Percentiles rank a stretch among this genome's conserved stretches.
phyloP scores from a whole-genome alignment of 345 rosid genomes.

The Gossypium ekmanianum region DNA sequence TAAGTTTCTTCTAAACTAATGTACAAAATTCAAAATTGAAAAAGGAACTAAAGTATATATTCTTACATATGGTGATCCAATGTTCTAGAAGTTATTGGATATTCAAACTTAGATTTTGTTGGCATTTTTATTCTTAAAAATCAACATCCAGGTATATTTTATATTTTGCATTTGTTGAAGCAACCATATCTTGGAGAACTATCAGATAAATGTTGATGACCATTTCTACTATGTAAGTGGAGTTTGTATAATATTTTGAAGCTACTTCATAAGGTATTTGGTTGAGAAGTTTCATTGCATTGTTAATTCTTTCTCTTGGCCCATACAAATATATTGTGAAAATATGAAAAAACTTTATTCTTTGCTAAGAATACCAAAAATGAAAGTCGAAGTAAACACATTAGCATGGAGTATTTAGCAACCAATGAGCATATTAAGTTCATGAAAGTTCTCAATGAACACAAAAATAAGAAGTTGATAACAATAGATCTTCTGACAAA shows the following conservation, averaged over 20 bases:
- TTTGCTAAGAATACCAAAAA: not conserved
- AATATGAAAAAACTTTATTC: not conserved
- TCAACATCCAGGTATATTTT: not conserved
- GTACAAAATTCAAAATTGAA: not conserved
- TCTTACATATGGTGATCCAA: not conserved
- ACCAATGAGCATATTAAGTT: not conserved
- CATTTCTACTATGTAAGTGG: not conserved
- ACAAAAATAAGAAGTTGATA: not conserved
- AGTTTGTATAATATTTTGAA: not conserved
- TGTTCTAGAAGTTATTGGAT: not conserved
- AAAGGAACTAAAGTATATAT: not conserved
- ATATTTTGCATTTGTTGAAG: not conserved
- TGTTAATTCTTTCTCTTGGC: not conserved
- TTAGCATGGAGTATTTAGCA: not conserved
- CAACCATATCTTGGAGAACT: not conserved
- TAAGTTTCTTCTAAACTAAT: not conserved
- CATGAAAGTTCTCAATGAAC: not conserved
- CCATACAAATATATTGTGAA: not conserved
- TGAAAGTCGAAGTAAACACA: not conserved
- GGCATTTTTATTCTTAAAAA: not conserved
- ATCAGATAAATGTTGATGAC: not conserved
- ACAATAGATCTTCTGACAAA: not conserved
- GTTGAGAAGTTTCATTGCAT: not conserved
- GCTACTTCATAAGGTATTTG: not conserved
- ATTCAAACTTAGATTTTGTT: not conserved